Base-by-base conservation (phyloP, 108 stramenopile genomes). In the Pelagomonas calceolata region DNA sequence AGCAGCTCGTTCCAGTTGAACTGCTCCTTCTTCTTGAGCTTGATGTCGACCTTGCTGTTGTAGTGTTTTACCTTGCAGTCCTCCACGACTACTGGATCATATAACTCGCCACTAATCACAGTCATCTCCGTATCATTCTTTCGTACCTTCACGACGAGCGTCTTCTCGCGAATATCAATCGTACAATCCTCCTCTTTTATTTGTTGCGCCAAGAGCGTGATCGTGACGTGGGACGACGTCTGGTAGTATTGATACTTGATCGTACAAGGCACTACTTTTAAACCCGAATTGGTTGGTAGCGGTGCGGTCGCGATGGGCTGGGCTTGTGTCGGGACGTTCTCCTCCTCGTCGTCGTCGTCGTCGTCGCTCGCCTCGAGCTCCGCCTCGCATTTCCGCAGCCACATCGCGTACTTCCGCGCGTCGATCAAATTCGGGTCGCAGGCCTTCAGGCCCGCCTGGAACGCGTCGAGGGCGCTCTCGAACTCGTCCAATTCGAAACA, bases 201-300 rank as follows among this genome's bases (percentile, higher is more conserved):
- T 68, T 82, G 80, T 14, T 89, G 80, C 75, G 90, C 92, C n/a
- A 90, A 78, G 65, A 96, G 85, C 30, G 84, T 77, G 65, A 96
- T 89, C 65, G 88, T 94, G 81, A 96, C 81, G 75, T 84, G 75
- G 21, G 81, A 76, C 34, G 87, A 84, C 34, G 83, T 84, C 74
- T 96, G 95, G 72, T 92, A 96, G 78, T 92, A 96, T 70, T 93
- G 94, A 76, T 95, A 95, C 73, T 90, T 91, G 90, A 74, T 83
- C 82, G 67, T 70, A 69, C 0, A 85, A 71, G 66, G 72, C 68
- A 70, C 67, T 10, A 70, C 68, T 0, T 44, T 76, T 4, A 60
- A 64, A 26, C 36, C 45, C 34, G 60, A 36, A 29, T 72, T 31
- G 35, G 77, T 35, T 46, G 30, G 30, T 32, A 32, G 7, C 10